Base-by-base conservation (phyloP, 306 rosid species). In the Quercus rubra region DNA sequence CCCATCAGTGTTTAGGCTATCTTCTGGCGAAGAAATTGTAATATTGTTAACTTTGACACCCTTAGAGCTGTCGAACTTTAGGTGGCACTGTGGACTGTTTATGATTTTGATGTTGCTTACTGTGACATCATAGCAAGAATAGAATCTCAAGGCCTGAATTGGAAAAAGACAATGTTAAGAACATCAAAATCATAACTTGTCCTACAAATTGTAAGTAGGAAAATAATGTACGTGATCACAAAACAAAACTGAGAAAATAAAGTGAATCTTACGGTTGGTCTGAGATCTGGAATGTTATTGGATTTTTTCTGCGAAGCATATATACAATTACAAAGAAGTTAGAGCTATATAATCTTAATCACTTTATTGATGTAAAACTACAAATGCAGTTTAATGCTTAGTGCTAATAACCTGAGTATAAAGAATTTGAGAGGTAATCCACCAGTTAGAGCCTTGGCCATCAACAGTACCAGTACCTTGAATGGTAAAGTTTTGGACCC, bases 1-100 rank as follows among this genome's bases (percentile, higher is more conserved):
- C 8, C 97, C 99, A 77, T 95, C 99, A 23, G 99, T 95, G 49
- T 95, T 95, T 71, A 93, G 96, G 78, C 99, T 95, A 64, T 80
- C 84, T 77, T 80, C 96, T 2, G 97, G 98, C 14, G 99, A 91
- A 74, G 87, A 90, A 70, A 95, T 92, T 33, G 92, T 91, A 49
- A 95, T 88, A 78, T 91, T 91, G 31, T 78, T 38, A 62, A 92
- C 91, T 81, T 86, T 72, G 58, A 95, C 85, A 31, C 88, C 77
- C 38, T 82, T 80, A 70, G 97, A 95, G 81, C 78, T 88, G 89
- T 95, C 99, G 77, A 92, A 92, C 76, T 95, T 95, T 33, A 95
- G 85, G 87, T 95, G 98, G 84, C 98, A 95, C 56, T 86, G 88
- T 76, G 99, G 98, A 74, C 99, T 92, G 83, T 93, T 88, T 67